phyloP scores from a whole-genome alignment of 2,329 filamentous ascomycete genomes.

The Talaromyces sp. region DNA sequence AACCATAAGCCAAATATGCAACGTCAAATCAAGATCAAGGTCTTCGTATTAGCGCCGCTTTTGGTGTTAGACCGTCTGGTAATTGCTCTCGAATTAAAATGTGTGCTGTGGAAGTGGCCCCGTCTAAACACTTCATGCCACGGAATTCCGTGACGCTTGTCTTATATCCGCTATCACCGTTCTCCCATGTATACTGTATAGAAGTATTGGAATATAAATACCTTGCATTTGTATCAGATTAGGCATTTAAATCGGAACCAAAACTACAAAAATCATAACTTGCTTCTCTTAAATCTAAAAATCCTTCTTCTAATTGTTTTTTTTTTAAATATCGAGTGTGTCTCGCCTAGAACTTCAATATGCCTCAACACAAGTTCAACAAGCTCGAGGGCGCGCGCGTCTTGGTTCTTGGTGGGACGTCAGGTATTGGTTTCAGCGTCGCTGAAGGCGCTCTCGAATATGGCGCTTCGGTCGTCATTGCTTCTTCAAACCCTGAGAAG shows the following conservation, averaged over 20 bases:
- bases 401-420: constrained; percentile 48
- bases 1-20: background rate
- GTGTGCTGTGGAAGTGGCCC: background rate
- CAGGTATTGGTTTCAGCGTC: constrained; percentile 47
- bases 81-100: background rate
- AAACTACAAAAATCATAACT: too few species aligned
- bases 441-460: constrained; percentile 48
- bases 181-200: background rate
- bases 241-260: too few species aligned
- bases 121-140: background rate
- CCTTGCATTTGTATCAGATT: too few species aligned
- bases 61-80: background rate
- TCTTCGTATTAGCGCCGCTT: background rate
- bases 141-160: background rate
- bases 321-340: background rate
- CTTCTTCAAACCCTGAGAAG: constrained; percentile 38
- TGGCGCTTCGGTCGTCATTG: constrained; percentile 43
- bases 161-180: background rate
- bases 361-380: constrained; percentile 14
- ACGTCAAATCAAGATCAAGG: background rate
- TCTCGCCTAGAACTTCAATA: background rate
- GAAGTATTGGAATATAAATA: background rate
- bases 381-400: constrained; percentile 43
- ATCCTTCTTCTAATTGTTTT: background rate
- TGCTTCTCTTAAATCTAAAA: background rate